These are phyloP conservation scores for Mycena olivaceomarginata DNA, from an alignment of 768 basidiomycete species.

Conservation along the genomic window DNA sequence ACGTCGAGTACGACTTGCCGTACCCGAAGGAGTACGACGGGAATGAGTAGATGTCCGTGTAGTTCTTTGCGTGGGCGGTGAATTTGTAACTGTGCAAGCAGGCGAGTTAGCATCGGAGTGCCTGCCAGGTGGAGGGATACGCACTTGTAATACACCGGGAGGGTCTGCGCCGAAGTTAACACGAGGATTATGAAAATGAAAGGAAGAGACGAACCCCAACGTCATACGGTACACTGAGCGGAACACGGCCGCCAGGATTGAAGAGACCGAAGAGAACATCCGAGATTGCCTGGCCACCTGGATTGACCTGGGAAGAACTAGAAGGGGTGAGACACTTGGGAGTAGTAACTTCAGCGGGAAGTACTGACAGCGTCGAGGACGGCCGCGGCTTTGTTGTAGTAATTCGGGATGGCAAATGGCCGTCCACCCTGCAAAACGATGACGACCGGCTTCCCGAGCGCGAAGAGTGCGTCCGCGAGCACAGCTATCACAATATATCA, in stretches of 20 bases:
- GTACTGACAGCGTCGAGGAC: conserved; percentile 47
- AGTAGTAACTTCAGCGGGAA: not conserved
- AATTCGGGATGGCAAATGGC: conserved; percentile 49
- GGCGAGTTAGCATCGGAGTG: not conserved
- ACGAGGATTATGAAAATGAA: not conserved
- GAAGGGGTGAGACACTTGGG: not conserved
- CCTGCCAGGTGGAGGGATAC: not conserved
- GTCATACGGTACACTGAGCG: conserved; percentile 48
- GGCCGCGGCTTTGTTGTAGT: conserved; percentile 47
- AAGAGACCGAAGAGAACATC: conserved; percentile 52
- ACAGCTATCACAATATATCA: conserved; percentile 34
- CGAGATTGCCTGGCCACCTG: conserved; percentile 50
- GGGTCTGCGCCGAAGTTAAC: conserved; percentile 16
- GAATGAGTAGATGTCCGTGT: conserved; percentile 34
- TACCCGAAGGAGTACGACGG: conserved; percentile 49
- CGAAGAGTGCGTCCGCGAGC: conserved; percentile 50
- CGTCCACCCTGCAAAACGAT: conserved; percentile 50
- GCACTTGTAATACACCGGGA: conserved; percentile 51
- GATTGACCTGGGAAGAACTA: conserved; percentile 53
- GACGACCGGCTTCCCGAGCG: conserved; percentile 48
- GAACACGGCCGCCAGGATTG: conserved; percentile 51
- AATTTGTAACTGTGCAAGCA: conserved; percentile 41
- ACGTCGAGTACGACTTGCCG: conserved; percentile 49
- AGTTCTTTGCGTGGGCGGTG: conserved; percentile 48
- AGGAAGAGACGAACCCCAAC: conserved; percentile 29